Base-by-base conservation (phyloP, 2,329 filamentous ascomycete species). In the Colletotrichum truncatum region DNA sequence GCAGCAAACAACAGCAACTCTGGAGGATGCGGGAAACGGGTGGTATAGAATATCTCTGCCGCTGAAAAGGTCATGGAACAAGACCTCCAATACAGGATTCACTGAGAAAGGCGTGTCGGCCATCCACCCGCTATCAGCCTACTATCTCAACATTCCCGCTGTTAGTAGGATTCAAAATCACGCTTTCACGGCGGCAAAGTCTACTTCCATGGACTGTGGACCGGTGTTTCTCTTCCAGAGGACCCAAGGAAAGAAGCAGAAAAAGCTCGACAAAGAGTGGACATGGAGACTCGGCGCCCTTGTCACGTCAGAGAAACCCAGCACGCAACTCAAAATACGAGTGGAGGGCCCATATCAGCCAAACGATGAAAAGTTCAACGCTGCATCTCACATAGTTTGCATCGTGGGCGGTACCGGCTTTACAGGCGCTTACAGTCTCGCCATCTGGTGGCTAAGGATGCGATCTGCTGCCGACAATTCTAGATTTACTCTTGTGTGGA, bases 131-230 rank as follows among this genome's bases (percentile, higher is more conserved):
- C 53, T 28, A 30, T 28, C 8, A 25, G 39, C 21, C 55, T 69
- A 67, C 32, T 52, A 49, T 21, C n/a, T 69, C 12, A 51, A 52
- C 2, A 26, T 69, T 9, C 66, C 66, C 1, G 28, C 26, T 5
- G 34, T 68, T 41, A 69, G 68, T 46, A 64, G 36, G 8, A 4
- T 62, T 1, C 68, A 68, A 21, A 64, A 55, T 28, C 68, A 69
- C 46, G 63, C 68, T 4, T 69, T 68, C 25, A 68, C 68, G 21
- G 68, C 63, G 2, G 63, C 66, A 5, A 52, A 60, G 12, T 26
- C 64, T 3, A 51, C 49, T 2, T 39, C 63, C 0, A 16, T n/a
- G 2, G 9, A 25, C 2, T 16, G 26, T 2, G 58, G 59, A 0
- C 63, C 67, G 2, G 23, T 58, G 2, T 68, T 69, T 8, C 41